Conservation (phyloP, 352 stramenopile genomes). For the Phytophthora citricola region DNA sequence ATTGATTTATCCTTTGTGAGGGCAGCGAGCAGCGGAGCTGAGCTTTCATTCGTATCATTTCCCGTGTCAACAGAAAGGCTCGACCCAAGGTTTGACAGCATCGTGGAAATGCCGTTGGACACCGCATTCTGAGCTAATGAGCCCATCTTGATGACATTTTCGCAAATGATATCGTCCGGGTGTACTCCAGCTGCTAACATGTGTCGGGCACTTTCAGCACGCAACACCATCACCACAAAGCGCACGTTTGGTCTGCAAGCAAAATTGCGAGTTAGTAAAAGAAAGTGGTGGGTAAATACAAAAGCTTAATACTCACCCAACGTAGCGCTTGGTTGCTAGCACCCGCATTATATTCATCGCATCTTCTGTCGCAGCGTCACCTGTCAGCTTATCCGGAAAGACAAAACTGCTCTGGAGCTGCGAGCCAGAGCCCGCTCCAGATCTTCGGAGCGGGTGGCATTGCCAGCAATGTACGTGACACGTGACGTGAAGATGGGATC, state of each 20-base stretch:
- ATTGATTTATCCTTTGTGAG: constrained; percentile 44
- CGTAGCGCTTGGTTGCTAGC: constrained; percentile 71
- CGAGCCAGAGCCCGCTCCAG: constrained; percentile 68
- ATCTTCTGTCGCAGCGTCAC: constrained; percentile 77
- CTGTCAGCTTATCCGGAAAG: constrained; percentile 84
- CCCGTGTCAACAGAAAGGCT: constrained; percentile 74
- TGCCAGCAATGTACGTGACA: constrained; percentile 85
- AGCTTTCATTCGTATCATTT: constrained; percentile 14
- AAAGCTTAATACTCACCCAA: constrained; percentile 51
- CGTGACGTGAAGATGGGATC: constrained; percentile 83
- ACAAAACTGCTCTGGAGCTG: constrained; percentile 74
- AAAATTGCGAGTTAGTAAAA: constrained; percentile 18
- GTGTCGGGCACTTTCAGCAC: constrained; percentile 77
- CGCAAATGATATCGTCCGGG: constrained; percentile 84
- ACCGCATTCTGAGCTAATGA: constrained; percentile 80
- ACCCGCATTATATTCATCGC: constrained; percentile 89
- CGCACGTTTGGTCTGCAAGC: constrained; percentile 54
- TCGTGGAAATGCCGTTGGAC: constrained; percentile 81
- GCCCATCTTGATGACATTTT: constrained; percentile 91
- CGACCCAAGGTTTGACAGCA: constrained; percentile 85
- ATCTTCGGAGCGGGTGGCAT: constrained; percentile 72
- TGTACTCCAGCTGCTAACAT: constrained; percentile 82
- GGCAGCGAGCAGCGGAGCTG: constrained; percentile 18
- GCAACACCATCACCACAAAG: constrained; percentile 81
- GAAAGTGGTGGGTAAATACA: neutral